These are phyloP conservation scores for Debaryomyces udenii DNA, from an alignment of 1,139 yeast species.

Conservation along the genomic window DNA sequence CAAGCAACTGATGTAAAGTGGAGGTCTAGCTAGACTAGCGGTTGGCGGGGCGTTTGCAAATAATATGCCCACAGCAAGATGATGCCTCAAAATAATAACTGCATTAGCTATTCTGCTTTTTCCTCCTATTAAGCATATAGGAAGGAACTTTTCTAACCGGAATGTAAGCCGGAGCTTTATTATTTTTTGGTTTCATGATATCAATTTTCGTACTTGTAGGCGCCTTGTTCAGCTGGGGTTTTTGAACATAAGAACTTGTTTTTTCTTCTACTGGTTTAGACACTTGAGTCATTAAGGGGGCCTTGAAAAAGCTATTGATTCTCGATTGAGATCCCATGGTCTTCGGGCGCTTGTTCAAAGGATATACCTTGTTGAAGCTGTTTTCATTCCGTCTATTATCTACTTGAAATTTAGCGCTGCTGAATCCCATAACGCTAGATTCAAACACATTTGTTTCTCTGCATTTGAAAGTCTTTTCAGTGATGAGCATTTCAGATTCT, in stretches of 20 bases:
- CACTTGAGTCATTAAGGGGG: not conserved
- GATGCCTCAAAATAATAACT: too few species aligned
- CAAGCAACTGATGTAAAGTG: too few species aligned
- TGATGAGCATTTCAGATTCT: conserved; percentile 15
- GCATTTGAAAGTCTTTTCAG: conserved; percentile 9
- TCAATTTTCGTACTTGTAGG: conserved; percentile 6
- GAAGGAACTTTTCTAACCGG: conserved; percentile 23
- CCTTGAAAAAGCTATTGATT: conserved; percentile 3
- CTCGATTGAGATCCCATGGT: not conserved
- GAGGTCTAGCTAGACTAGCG: too few species aligned
- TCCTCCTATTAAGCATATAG: conserved; percentile 11
- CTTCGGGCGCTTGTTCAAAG: not conserved
- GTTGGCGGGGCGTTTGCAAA: too few species aligned
- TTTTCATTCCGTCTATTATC: not conserved
- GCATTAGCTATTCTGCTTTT: not conserved
- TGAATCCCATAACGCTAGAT: conserved; percentile 2
- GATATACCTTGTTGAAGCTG: not conserved
- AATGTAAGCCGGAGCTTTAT: conserved; percentile 33
- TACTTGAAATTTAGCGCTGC: conserved; percentile 5
- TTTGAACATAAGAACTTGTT: conserved; percentile 3
- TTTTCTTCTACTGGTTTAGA: conserved; percentile 8
- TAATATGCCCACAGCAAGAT: too few species aligned
- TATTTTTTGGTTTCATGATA: conserved; percentile 12
- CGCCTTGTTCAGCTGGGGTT: conserved; percentile 4
- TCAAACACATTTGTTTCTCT: not conserved